These are phyloP conservation scores for Sphaerobolus stellatus DNA, from an alignment of 1,284 basidiomycete genomes.

Conservation along the genomic window DNA sequence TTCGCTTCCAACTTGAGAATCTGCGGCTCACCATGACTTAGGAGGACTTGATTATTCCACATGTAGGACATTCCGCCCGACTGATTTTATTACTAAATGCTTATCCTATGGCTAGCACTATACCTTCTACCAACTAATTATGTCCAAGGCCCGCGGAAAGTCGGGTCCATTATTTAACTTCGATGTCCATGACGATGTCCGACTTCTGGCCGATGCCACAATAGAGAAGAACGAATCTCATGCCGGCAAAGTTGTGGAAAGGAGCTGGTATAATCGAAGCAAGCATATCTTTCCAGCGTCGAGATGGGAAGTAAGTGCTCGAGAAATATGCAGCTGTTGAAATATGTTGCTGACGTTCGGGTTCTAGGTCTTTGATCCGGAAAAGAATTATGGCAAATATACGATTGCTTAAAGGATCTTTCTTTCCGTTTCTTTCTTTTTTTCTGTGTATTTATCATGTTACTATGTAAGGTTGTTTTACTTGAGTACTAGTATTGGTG, in stretches of 20 bases:
- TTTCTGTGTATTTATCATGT: neutral
- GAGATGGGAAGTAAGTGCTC: slow-evolving; percentile 77
- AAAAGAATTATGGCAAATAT: slow-evolving; percentile 88
- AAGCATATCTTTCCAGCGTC: slow-evolving; percentile 98
- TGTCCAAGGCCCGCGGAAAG: slow-evolving; percentile 98
- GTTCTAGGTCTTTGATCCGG: slow-evolving; percentile 80
- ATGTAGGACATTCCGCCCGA: slow-evolving; percentile 51
- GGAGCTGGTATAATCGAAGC: slow-evolving; percentile 93
- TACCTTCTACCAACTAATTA: slow-evolving; percentile 98
- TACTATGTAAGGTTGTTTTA: too few relatives aligned
- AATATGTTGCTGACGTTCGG: slow-evolving; percentile 1
- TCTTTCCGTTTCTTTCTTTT: too few relatives aligned
- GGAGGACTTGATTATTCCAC: slow-evolving; percentile 96
- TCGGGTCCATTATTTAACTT: slow-evolving; percentile 98
- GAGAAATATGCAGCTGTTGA: neutral
- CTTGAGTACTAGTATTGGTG: too few relatives aligned
- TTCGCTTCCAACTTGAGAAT: neutral
- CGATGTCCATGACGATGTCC: slow-evolving; percentile 98
- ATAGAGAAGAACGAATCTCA: slow-evolving; percentile 98
- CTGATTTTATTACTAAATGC: neutral
- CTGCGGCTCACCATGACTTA: slow-evolving; percentile 29
- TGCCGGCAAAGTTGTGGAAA: slow-evolving; percentile 96
- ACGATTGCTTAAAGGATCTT: slow-evolving; percentile 55
- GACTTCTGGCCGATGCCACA: slow-evolving; percentile 91
- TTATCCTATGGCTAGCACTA: slow-evolving; percentile 67